phyloP scores from a whole-genome alignment of 352 stramenopile species.

The Lagenidium sp. region DNA sequence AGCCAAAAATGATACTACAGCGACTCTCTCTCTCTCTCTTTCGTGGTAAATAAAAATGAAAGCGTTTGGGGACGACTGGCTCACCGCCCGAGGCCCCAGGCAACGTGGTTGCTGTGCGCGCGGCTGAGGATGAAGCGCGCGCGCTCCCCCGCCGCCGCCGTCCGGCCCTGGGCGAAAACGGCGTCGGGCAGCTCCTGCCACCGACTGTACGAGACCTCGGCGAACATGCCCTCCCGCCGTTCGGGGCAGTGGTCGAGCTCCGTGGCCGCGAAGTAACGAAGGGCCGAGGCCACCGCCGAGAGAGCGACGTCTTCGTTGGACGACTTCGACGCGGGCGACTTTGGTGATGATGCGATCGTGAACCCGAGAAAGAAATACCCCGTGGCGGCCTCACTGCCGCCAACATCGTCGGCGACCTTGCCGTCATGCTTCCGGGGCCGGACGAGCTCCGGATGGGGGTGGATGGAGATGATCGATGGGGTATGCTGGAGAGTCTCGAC shows the following conservation, averaged over 20 bases:
- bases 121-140: constrained; percentile 72
- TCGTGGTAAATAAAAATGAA: not conserved
- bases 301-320: constrained; percentile 20
- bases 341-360: constrained; percentile 19
- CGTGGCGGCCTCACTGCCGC: not conserved
- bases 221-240: constrained; percentile 46
- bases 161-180: constrained; percentile 49
- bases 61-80: not conserved
- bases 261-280: constrained; percentile 75
- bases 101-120: constrained; percentile 56
- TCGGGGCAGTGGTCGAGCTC: constrained; percentile 49
- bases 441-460: constrained; percentile 61
- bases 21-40: too few species aligned
- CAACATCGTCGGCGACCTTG: not conserved
- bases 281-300: constrained; percentile 41
- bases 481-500: constrained; percentile 78
- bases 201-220: constrained; percentile 40
- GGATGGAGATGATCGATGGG: constrained; percentile 40
- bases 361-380: constrained; percentile 76
- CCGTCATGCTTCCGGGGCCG: not conserved
- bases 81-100: constrained; percentile 35
- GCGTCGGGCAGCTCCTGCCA: constrained; percentile 64
- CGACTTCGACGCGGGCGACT: not conserved
- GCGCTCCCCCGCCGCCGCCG: constrained; percentile 56
- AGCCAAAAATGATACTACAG: too few species aligned